phyloP scores from a whole-genome alignment of 179 eudicot genomes.

The Vitellaria paradoxa region DNA sequence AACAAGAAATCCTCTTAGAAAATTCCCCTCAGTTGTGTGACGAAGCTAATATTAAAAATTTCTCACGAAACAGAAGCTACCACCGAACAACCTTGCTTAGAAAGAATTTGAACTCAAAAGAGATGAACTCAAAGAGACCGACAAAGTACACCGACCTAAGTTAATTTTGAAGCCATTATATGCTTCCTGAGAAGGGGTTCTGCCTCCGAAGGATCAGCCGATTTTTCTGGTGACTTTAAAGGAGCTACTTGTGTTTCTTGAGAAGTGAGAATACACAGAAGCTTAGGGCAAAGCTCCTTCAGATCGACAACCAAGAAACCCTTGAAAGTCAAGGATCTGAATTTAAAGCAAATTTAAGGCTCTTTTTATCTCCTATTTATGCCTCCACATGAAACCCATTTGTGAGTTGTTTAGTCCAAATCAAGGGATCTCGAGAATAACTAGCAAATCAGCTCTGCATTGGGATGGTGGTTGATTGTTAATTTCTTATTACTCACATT shows the following conservation, averaged over 20 bases:
- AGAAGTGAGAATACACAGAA: conserved; percentile 16
- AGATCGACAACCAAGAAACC: conserved; percentile 60
- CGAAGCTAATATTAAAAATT: too few species aligned
- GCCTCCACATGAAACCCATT: conserved; percentile 8
- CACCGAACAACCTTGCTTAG: neutral
- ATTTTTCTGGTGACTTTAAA: conserved; percentile 78
- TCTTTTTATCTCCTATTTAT: conserved; percentile 3
- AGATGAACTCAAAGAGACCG: neutral
- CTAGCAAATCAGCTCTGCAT: conserved; percentile 32
- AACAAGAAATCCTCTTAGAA: neutral
- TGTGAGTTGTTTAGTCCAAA: conserved; percentile 27
- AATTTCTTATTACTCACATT: conserved; percentile 20
- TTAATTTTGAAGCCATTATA: conserved; percentile 34
- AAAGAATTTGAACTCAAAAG: conserved; percentile 7
- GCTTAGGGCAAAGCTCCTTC: conserved; percentile 13
- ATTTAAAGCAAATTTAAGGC: conserved; percentile 15
- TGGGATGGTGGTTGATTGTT: conserved; percentile 38
- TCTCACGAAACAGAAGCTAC: too few species aligned
- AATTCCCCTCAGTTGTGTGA: neutral
- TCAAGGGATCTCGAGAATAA: conserved; percentile 51
- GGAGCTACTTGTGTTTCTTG: conserved; percentile 22
- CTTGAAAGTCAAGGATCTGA: conserved; percentile 24
- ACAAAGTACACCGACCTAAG: conserved; percentile 4
- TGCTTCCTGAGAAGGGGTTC: conserved; percentile 45
- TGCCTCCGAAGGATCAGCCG: conserved; percentile 88